A percentile compares a stretch with the other conserved stretches of the same genome.
Conservation (phyloP, 805 yeast species). For the Kodamaea laetipori region DNA sequence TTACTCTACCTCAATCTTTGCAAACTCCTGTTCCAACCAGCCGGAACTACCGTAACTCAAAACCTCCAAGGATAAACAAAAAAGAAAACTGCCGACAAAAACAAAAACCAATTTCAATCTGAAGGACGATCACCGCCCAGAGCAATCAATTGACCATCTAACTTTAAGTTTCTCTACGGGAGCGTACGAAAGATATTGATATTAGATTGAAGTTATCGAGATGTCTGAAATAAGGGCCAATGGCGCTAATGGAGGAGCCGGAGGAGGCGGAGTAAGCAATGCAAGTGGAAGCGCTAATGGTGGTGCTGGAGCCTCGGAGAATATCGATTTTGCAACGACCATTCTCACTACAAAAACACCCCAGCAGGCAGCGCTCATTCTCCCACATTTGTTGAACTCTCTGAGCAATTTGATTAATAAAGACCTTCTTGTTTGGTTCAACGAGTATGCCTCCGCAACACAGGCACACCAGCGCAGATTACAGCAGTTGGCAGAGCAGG, state of each 20-base stretch:
- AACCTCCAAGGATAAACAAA: too few species aligned
- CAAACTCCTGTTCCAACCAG: too few species aligned
- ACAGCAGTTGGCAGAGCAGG: constrained; percentile 23
- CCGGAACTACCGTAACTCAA: too few species aligned
- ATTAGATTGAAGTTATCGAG: background rate
- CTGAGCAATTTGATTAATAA: constrained; percentile 32
- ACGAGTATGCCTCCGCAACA: constrained; percentile 21
- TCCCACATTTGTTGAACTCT: constrained; percentile 37
- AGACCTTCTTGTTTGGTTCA: constrained; percentile 38
- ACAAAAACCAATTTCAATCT: background rate
- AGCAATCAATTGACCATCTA: too few species aligned
- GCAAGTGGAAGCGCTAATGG: background rate
- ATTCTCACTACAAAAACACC: constrained; percentile 46
- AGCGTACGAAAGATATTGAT: too few species aligned
- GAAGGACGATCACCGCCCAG: too few species aligned
- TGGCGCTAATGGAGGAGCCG: constrained; percentile 3
- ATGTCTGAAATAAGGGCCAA: background rate
- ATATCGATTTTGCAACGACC: constrained; percentile 31
- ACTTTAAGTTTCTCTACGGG: too few species aligned
- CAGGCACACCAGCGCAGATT: constrained; percentile 23
- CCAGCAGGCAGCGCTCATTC: constrained; percentile 40
- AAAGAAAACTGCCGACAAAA: constrained; percentile 1
- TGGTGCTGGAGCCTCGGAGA: background rate
- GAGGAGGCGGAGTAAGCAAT: background rate
- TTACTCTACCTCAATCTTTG: too few species aligned